phyloP scores from a whole-genome alignment of 495 filamentous ascomycete species.

The Delitschia confertaspora region DNA sequence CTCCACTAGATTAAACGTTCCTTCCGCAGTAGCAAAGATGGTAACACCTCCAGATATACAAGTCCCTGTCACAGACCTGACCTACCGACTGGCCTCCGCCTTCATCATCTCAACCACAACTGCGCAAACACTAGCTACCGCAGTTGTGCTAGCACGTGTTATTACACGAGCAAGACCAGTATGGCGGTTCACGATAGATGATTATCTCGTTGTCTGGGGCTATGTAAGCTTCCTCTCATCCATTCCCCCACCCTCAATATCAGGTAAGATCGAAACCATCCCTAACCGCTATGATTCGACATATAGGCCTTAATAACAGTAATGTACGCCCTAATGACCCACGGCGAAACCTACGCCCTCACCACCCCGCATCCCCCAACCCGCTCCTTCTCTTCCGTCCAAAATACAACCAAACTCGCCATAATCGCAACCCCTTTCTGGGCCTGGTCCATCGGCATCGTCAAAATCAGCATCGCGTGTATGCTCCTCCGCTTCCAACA shows the following conservation, averaged over 20 bases:
- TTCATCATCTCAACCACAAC: constrained; percentile 5
- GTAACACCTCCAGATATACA: no score
- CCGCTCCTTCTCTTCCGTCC: background rate
- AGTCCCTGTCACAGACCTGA: background rate
- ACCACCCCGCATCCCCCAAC: background rate
- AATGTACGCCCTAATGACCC: constrained; percentile 1
- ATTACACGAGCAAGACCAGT: constrained; percentile 8
- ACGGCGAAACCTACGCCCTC: background rate
- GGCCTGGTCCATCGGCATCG: constrained; percentile 28
- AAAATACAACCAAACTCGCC: constrained; percentile 1
- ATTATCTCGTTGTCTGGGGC: constrained; percentile 10
- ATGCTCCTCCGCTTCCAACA: constrained; percentile 34
- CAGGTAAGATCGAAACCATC: background rate
- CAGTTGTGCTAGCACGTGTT: constrained; percentile 7
- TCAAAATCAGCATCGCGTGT: constrained; percentile 33
- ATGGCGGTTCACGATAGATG: constrained; percentile 11
- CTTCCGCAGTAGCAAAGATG: no score
- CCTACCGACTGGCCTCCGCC: background rate
- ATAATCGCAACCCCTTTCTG: constrained; percentile 20
- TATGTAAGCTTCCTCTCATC: constrained; percentile 3
- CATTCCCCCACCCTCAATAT: no score
- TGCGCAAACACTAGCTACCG: constrained; percentile 1
- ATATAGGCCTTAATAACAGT: background rate
- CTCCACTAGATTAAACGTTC: no score
- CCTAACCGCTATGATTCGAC: background rate